phyloP scores from a whole-genome alignment of 2,329 filamentous ascomycete genomes.

The Aspergillus spinulosporus region DNA sequence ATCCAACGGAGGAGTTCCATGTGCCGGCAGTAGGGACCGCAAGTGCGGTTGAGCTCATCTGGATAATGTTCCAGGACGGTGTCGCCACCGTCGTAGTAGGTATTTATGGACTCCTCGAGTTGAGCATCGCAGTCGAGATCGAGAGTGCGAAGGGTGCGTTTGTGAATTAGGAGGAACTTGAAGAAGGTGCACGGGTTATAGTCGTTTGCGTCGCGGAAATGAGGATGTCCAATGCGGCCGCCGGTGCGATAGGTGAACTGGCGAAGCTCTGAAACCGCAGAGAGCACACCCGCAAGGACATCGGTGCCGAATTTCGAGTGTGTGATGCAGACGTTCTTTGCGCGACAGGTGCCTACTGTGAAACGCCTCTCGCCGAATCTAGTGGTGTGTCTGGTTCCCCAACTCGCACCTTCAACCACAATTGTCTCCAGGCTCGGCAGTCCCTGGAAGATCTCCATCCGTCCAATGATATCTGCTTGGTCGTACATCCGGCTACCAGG shows the following conservation, averaged over 20 bases:
- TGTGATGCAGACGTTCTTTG: too few species aligned
- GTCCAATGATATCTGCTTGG: background rate
- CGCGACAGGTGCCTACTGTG: background rate
- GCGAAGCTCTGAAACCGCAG: background rate
- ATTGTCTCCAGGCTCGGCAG: background rate
- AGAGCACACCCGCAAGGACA: background rate
- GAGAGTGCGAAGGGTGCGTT: background rate
- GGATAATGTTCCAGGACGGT: background rate
- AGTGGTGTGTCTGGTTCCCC: background rate
- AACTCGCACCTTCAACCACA: background rate
- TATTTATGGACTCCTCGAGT: background rate
- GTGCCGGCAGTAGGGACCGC: background rate
- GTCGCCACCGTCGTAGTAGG: background rate
- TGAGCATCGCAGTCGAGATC: background rate
- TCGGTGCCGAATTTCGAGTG: background rate
- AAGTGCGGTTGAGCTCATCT: background rate
- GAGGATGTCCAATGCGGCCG: background rate
- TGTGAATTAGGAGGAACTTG: background rate
- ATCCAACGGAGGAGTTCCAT: background rate
- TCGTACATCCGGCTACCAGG: conserved; percentile 17
- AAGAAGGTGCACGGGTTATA: background rate
- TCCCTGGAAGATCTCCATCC: background rate
- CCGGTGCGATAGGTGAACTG: background rate
- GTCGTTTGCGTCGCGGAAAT: background rate
- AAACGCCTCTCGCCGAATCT: background rate